Evolutionary conservation across 2,329 filamentous ascomycete species (phyloP).

Genomic region (Pestalotiopsis sp.): DNA sequence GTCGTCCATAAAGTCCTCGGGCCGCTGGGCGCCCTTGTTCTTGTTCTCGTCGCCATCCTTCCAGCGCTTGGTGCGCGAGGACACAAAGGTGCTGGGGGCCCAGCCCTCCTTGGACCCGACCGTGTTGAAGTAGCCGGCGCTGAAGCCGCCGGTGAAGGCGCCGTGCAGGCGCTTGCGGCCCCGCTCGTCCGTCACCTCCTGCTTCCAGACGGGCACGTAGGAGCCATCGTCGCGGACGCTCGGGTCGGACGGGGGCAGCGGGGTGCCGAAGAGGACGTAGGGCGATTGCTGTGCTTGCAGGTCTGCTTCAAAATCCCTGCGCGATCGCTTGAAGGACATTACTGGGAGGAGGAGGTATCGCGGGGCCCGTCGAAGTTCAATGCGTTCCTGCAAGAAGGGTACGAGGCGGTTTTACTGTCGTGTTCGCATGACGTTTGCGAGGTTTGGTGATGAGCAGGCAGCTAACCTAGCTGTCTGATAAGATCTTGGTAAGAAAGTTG

Average conservation of each 20-base stretch:
- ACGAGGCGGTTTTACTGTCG: background rate
- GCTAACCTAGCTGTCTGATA: background rate
- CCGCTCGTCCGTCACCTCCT: conserved; percentile 92
- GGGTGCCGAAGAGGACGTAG: conserved; percentile 81
- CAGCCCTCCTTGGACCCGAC: conserved; percentile 98
- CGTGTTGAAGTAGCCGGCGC: conserved; percentile 97
- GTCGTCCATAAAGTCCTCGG: conserved; percentile 97
- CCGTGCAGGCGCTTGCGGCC: conserved; percentile 91
- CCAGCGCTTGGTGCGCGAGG: conserved; percentile 76
- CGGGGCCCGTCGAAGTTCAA: background rate
- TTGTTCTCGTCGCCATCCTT: conserved; percentile 8
- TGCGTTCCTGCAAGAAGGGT: background rate
- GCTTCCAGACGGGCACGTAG: conserved; percentile 96
- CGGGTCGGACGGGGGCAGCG: conserved; percentile 76
- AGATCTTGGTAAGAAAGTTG: background rate
- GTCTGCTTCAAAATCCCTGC: conserved; percentile 77
- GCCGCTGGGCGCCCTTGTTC: conserved; percentile 54
- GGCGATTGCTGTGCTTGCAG: conserved; percentile 68
- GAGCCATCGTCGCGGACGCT: conserved; percentile 85
- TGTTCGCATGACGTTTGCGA: background rate
- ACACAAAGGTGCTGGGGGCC: conserved; percentile 90
- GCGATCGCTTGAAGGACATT: conserved; percentile 83
- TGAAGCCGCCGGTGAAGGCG: conserved; percentile 95
- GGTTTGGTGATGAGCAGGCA: background rate
- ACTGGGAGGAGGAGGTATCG: background rate